Evolutionary conservation across 1,284 basidiomycete genomes (phyloP).

Genomic region (Marasmius tenuissimus): DNA sequence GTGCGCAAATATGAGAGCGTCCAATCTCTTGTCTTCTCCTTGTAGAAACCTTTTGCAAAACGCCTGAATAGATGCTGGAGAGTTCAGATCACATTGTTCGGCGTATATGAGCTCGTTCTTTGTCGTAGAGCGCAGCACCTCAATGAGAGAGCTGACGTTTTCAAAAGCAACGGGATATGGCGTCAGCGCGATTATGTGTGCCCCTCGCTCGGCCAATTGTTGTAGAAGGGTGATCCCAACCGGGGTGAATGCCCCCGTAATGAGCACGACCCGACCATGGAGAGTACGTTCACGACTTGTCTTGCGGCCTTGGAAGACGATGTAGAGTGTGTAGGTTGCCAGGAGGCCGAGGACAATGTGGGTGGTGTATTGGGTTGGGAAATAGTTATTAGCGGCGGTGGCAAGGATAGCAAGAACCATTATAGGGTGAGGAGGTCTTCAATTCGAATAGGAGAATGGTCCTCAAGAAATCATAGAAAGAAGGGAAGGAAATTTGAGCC

Average conservation of each 20-base stretch:
- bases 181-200: constrained; percentile 72
- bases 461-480: too few relatives aligned
- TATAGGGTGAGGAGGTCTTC: not conserved
- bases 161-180: constrained; percentile 56
- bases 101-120: constrained; percentile 73
- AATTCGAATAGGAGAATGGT: too few relatives aligned
- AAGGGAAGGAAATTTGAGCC: too few relatives aligned
- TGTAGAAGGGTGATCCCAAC: constrained; percentile 67
- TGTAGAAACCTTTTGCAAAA: constrained; percentile 70
- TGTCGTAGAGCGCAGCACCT: constrained; percentile 63
- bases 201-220: constrained; percentile 65
- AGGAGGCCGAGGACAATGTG: constrained; percentile 48
- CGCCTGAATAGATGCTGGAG: constrained; percentile 58
- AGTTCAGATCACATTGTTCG: constrained; percentile 69
- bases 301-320: constrained; percentile 64
- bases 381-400: constrained; percentile 25
- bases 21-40: constrained; percentile 62
- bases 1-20: constrained; percentile 71
- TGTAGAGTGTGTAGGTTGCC: constrained; percentile 45
- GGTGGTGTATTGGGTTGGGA: constrained; percentile 38
- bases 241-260: constrained; percentile 76
- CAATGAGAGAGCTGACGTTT: constrained; percentile 55
- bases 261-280: constrained; percentile 65
- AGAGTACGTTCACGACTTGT: constrained; percentile 73
- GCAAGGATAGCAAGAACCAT: not conserved